Conservation (phyloP, 371 early-diverging fungal genomes). For the Conidiobolus incongruus region DNA sequence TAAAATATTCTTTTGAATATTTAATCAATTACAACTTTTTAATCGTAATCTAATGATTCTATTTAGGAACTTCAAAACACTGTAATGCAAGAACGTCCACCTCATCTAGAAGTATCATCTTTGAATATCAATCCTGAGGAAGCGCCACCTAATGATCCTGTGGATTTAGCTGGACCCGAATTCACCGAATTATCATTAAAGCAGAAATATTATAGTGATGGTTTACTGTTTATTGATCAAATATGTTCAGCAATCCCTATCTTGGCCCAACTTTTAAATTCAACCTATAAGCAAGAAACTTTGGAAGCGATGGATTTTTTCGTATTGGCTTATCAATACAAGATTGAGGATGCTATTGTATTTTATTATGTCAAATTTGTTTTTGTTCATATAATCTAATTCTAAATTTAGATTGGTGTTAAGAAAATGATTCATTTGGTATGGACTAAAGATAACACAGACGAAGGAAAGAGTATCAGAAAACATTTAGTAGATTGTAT, state of each 20-base stretch:
- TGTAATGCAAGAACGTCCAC: conserved; percentile 6
- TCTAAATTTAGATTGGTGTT: conserved; percentile 39
- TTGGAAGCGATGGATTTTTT: conserved; percentile 88
- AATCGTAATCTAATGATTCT: too few species aligned
- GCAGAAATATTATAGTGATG: conserved; percentile 65
- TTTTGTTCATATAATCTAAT: background rate
- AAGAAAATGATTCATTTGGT: conserved; percentile 85
- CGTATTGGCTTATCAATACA: conserved; percentile 55
- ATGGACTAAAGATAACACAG: conserved; percentile 68
- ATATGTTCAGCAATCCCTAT: conserved; percentile 45
- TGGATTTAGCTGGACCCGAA: conserved; percentile 15
- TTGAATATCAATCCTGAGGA: conserved; percentile 4
- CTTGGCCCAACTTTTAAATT: conserved; percentile 61
- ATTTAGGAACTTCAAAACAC: too few species aligned
- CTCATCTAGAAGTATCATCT: too few species aligned
- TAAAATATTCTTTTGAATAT: too few species aligned
- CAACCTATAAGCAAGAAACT: conserved; percentile 76
- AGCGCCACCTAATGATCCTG: conserved; percentile 6
- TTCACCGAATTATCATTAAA: conserved; percentile 33
- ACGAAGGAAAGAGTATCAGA: conserved; percentile 62
- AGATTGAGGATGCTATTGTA: conserved; percentile 53
- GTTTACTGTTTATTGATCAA: conserved; percentile 54
- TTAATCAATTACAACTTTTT: too few species aligned
- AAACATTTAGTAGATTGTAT: conserved; percentile 59
- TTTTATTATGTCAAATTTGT: background rate